A percentile compares a stretch with the other conserved stretches of the same genome.
These are phyloP conservation scores for Citrus australasica DNA, from an alignment of 345 rosid species.

Conservation along the genomic window DNA sequence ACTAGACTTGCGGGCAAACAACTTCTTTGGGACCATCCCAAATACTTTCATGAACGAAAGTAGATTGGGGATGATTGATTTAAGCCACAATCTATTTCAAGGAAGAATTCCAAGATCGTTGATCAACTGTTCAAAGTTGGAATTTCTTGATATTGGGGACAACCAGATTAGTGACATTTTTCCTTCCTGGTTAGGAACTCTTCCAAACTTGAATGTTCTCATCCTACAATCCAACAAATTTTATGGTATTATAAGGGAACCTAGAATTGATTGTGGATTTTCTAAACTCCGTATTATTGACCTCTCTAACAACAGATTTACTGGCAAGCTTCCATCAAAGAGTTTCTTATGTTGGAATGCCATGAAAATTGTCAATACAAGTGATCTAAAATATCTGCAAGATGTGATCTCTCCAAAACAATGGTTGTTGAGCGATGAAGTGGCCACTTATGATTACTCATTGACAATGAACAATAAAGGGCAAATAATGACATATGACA, in stretches of 20 bases:
- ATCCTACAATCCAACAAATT: background rate
- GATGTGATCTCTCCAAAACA: too few species aligned
- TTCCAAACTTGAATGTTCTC: background rate
- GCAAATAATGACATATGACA: background rate
- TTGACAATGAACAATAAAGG: background rate
- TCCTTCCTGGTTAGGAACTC: background rate
- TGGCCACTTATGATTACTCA: background rate
- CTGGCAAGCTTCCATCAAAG: background rate
- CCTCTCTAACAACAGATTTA: slow-evolving; percentile 7
- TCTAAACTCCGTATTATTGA: slow-evolving; percentile 7
- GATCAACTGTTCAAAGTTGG: background rate
- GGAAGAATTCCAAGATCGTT: background rate
- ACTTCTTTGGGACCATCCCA: slow-evolving; percentile 8
- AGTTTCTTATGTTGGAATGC: slow-evolving; percentile 3
- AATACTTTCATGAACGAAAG: background rate
- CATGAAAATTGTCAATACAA: background rate
- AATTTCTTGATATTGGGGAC: background rate
- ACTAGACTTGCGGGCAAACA: background rate
- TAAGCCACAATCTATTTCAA: background rate
- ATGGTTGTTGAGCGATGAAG: too few species aligned
- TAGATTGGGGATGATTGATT: background rate
- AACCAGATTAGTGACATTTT: background rate
- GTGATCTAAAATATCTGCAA: background rate
- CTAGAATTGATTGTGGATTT: background rate
- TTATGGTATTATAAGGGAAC: background rate